These are phyloP conservation scores for Trifolium subterraneum DNA, from an alignment of 306 rosid genomes.

Conservation along the genomic window DNA sequence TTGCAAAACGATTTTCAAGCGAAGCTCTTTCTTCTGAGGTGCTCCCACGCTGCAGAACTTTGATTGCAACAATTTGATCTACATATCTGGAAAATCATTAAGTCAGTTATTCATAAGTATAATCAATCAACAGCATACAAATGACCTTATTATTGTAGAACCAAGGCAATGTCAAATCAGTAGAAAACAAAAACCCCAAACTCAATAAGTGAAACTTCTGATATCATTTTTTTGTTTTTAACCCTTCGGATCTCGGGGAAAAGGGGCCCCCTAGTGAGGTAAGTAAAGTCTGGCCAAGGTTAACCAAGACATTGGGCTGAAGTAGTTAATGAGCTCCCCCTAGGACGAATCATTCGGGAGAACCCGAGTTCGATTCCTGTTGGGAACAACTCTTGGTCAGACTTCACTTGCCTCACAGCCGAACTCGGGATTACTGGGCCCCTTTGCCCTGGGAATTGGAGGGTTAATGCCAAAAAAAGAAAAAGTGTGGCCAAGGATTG, in stretches of 20 bases:
- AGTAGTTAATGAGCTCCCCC: too few species aligned
- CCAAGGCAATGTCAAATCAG: constrained; percentile 15
- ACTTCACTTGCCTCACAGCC: too few species aligned
- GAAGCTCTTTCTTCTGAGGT: constrained; percentile 77
- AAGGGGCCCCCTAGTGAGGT: not conserved
- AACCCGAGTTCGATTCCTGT: too few species aligned
- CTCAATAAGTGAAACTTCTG: constrained; percentile 20
- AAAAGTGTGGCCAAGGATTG: not conserved
- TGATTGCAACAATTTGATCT: constrained; percentile 81
- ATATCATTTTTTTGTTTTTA: not conserved
- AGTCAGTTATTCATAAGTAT: constrained; percentile 14
- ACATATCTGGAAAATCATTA: constrained; percentile 71
- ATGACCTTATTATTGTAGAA: not conserved
- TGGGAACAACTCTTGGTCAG: too few species aligned
- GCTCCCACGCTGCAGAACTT: constrained; percentile 88
- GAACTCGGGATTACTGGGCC: too few species aligned
- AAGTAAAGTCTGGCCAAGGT: not conserved
- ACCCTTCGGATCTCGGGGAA: not conserved
- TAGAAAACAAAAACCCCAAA: constrained; percentile 1
- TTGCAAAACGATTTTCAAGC: constrained; percentile 86
- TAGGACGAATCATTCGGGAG: too few species aligned
- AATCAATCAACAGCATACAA: constrained; percentile 24
- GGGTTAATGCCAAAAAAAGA: too few species aligned
- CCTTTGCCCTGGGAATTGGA: too few species aligned
- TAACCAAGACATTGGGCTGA: too few species aligned